Base-by-base conservation (phyloP, 2,329 filamentous ascomycete species). In the Aspergillus vadensis region DNA sequence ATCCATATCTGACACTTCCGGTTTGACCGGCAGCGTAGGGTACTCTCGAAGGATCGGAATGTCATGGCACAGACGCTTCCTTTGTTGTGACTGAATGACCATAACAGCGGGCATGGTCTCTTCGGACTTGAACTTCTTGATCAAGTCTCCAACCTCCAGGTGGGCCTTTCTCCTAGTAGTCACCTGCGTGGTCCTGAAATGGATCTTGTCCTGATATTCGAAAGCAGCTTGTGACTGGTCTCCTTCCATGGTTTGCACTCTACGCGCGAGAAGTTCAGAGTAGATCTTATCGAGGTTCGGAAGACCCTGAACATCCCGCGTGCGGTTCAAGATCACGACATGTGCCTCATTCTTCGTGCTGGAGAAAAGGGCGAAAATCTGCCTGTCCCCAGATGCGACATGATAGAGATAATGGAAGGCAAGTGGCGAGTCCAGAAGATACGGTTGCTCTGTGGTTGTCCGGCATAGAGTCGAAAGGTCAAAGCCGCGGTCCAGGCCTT, bases 281-380 rank as follows among this genome's bases (percentile, higher is more conserved):
- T 99, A 99, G 58, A 98, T 88, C 70, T 90, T 95, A 63, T 91
- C 89, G 27, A 97, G 85, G 63, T 98, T 99, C 0, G 95, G 95
- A 67, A 99, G 83, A 30, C 93, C 91, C 69, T 96, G 90, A 5
- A 86, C 84, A 67, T 97, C 93, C 67, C 88, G 89, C 49, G 85
- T 88, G 70, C 89, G 90, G 72, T 95, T 93, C 39, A 97, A 83
- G n/a, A 97, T 89, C 54, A 98, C 83, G 54, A 99, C 86, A 69
- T 97, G 87, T 0, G 93, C 95, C 69, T 95, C 88, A 12, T 88
- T 84, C 64, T 85, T 89, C 0, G 86, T 86, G 0, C 92, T 94
- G 0, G 94, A 98, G 76, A 99, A 97, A 5, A 99, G 76, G 0
- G 92, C 93, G 74, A 97, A 98, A 55, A 99, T 89, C 71, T 99